Evolutionary conservation across 2,329 filamentous ascomycete species (phyloP), one percentile per base, ranked within the genome.

Genomic region (Fusarium tricinctum): DNA sequence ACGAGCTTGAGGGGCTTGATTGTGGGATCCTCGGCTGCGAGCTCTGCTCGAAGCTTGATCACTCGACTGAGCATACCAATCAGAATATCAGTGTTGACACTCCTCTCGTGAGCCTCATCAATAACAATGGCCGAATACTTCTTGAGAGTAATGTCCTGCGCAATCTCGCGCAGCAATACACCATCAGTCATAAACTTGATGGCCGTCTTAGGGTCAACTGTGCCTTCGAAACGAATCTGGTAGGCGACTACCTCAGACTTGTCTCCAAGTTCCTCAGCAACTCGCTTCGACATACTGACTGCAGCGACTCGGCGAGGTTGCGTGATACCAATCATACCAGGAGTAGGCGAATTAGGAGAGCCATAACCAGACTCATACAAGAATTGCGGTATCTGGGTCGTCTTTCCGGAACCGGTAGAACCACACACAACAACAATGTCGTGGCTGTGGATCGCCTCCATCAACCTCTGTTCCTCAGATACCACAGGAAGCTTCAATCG

Each of bases 111-210:
- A 2, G 96, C 96, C 80, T 99, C 96, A 74, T 99, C 96, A 63
- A 99, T 95, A 48, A 99, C 88, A 52, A 99, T 92, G 15, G 92
- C 92, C 1, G 95, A 97, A 78, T 99, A 99, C 73, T 97, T 97
- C 49, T 86, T 88, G 44, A 99, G 81, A 0, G 93, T 86, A 74
- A 98, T 93, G 76, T 99, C 96, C 69, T 96, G 90, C 1, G 92
- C 90, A 54, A 97, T 91, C 79, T 99, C 96, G 58, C 96, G 90
- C 12, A 99, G 86, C 62, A 99, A 83, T 28, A 99, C 94, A 85
- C 96, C 96, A 78, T 99, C 96, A 0, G 96, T 99, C 94, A 99
- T 97, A 81, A 98, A 99, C 78, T 99, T 99, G 78, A 99, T 88
- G 8, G 93, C 92, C 0, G 96, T 99, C 52, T 93, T 91, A 28